A percentile compares a stretch with the other conserved stretches of the same genome.
Evolutionary conservation across 805 yeast species (phyloP).

Genomic region (Blastobotrys americana): DNA sequence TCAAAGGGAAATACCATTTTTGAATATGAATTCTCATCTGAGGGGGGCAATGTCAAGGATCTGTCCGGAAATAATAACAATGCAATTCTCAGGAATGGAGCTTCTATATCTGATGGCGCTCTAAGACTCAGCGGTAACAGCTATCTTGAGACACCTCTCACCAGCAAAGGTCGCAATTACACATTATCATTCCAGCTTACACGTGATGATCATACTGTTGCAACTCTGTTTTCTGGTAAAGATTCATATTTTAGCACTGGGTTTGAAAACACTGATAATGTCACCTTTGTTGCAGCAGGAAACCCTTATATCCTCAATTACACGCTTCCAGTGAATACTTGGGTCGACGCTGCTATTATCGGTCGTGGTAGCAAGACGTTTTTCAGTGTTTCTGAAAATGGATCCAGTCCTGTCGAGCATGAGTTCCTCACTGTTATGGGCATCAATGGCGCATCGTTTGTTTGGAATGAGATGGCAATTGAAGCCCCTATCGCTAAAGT

Average conservation of each 20-base stretch:
- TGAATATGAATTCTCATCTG: not conserved
- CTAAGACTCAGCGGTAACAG: not conserved
- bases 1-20: not conserved
- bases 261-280: not conserved
- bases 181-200: not conserved
- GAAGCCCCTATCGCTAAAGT: not conserved
- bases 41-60: not conserved
- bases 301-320: not conserved
- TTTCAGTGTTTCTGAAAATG: not conserved
- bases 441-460: not conserved
- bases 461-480: conserved; percentile 1
- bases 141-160: conserved; percentile 4
- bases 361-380: not conserved
- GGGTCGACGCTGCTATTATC: not conserved
- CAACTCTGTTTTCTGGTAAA: not conserved
- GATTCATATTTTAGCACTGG: conserved; percentile 1
- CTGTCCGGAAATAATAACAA: not conserved
- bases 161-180: conserved; percentile 4
- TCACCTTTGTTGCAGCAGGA: conserved; percentile 7
- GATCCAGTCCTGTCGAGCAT: not conserved
- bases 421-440: conserved; percentile 2
- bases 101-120: not conserved
- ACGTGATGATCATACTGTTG: not conserved
- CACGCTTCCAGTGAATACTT: not conserved
- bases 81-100: not conserved